phyloP scores from a whole-genome alignment of 2,329 filamentous ascomycete genomes.

The Talaromyces verruculosus region DNA sequence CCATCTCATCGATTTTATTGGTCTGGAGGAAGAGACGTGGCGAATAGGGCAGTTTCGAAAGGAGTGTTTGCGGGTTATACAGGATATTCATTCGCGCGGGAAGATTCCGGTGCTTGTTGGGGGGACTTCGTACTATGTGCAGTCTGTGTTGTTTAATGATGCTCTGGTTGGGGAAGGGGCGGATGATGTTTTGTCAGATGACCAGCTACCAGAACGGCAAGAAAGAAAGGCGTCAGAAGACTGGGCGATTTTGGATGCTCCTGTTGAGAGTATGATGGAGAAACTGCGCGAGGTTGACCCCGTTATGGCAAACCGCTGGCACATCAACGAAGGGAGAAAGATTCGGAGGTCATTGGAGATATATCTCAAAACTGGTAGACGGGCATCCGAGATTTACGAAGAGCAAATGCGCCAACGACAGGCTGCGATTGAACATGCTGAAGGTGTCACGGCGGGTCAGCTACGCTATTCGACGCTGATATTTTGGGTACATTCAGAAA shows the following conservation, averaged over 20 bases:
- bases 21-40: slow-evolving; percentile 77
- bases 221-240: slow-evolving; percentile 34
- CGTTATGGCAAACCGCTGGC: slow-evolving; percentile 85
- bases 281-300: slow-evolving; percentile 81
- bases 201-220: slow-evolving; percentile 25
- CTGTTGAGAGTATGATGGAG: slow-evolving; percentile 69
- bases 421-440: slow-evolving; percentile 27
- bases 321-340: slow-evolving; percentile 87
- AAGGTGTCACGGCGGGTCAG: slow-evolving; percentile 26
- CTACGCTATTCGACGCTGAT: slow-evolving; percentile 64
- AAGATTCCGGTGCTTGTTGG: slow-evolving; percentile 88
- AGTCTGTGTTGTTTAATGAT: slow-evolving; percentile 80
- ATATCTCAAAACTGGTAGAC: slow-evolving; percentile 75
- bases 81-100: slow-evolving; percentile 74
- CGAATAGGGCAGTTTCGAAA: slow-evolving; percentile 73
- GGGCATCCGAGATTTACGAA: slow-evolving; percentile 81
- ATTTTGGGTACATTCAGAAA: slow-evolving; percentile 83
- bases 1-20: slow-evolving; percentile 79
- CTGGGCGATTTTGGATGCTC: slow-evolving; percentile 69
- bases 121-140: slow-evolving; percentile 93
- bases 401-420: slow-evolving; percentile 59
- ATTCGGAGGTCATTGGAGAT: slow-evolving; percentile 89
- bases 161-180: slow-evolving; percentile 53
- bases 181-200: slow-evolving; percentile 24
- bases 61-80: slow-evolving; percentile 67